Base-by-base conservation (phyloP, 169 alveolate species). In the Plasmodium vivax region DNA sequence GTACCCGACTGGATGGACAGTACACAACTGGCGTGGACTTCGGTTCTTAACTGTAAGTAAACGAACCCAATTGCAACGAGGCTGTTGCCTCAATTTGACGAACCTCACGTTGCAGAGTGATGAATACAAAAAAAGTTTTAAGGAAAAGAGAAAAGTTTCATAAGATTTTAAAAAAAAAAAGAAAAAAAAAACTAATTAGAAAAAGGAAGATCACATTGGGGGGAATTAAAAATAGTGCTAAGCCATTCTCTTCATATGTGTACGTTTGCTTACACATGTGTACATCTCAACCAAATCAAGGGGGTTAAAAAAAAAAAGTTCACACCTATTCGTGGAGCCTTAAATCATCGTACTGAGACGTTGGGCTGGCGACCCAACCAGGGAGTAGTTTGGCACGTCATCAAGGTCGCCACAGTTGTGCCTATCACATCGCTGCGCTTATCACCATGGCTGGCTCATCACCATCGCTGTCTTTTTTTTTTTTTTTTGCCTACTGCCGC, bases 51-150 rank as follows among this genome's bases (percentile, higher is more conserved):
- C 23, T 51, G 27, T 14, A 14, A 51, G 12, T 6, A 51, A 51
- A 51, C 7, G 16, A 68, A 68, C 38, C 16, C 43, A 68, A 68
- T 41, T 68, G 4, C 43, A 30, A 30, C 12, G 32, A 68, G 41
- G 38, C 43, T 27, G 38, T 68, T 68, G 14, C 77, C 38, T n/a
- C 32, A 1, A 68, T 27, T 68, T 68, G 77, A 30, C 38, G 41
- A 68, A 68, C 23, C 62, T 51, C 62, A 51, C 16, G 23, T 68
- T 68, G 77, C 77, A 27, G 38, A 68, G 34, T 68, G n/a, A 9
- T 27, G 77, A 68, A n/a, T 68, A 68, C 77, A 68, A 68, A 68
- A 68, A 68, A 68, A 68, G n/a, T 68, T 68, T 68, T 68, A 68
- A 68, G 77, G 77, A 30, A 27, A 9, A 4, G n/a, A 68, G n/a